Conservation (phyloP, 2,329 filamentous ascomycete genomes). For the Aspergillus pseudoterreus region DNA sequence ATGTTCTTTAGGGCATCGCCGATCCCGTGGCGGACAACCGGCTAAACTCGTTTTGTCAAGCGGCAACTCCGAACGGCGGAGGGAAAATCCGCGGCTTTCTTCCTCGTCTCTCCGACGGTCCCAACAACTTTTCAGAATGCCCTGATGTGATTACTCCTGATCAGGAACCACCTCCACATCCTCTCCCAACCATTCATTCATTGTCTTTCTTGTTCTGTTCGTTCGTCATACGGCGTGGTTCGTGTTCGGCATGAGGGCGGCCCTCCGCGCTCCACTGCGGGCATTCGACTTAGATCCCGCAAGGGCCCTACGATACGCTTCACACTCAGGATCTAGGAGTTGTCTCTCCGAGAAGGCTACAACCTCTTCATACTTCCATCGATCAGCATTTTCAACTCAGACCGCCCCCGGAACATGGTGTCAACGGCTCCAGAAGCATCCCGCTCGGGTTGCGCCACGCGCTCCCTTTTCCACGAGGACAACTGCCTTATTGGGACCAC, state of each 20-base stretch:
- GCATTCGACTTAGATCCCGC: conserved; percentile 26
- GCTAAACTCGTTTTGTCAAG: background rate
- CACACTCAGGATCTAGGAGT: conserved; percentile 14
- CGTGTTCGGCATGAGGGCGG: conserved; percentile 31
- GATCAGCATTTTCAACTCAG: background rate
- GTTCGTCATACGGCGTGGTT: conserved; percentile 16
- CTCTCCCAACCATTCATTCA: background rate
- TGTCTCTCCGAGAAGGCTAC: conserved; percentile 3
- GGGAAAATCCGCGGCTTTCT: conserved; percentile 1
- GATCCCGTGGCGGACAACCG: background rate
- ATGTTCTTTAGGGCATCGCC: background rate
- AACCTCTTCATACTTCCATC: background rate
- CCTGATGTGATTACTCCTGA: background rate
- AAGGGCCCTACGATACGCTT: conserved; percentile 22
- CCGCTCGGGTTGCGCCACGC: conserved; percentile 1
- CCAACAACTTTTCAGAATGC: background rate
- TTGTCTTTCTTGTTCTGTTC: conserved; percentile 5
- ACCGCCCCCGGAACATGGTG: background rate
- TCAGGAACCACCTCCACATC: background rate
- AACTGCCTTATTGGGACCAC: conserved; percentile 12
- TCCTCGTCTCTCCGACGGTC: background rate
- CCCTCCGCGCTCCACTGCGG: conserved; percentile 31
- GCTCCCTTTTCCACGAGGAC: conserved; percentile 17
- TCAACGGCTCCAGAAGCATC: background rate
- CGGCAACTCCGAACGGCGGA: background rate